Evolutionary conservation across 805 yeast genomes (phyloP).

Genomic region (Blastobotrys peoriensis): DNA sequence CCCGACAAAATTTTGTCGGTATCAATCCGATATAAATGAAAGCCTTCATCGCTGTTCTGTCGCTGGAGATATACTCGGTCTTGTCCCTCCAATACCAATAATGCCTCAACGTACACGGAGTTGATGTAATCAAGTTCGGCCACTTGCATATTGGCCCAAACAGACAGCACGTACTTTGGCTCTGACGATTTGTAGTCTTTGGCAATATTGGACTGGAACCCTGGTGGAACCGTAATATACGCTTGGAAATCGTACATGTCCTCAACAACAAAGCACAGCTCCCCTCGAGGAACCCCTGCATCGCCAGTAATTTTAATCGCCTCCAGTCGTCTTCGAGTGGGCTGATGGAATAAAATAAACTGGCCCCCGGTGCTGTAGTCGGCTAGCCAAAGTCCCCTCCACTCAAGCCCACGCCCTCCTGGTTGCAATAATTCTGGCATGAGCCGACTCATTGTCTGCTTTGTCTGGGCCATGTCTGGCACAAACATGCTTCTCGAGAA

Average conservation of each 20-base stretch:
- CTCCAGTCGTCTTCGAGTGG: constrained; percentile 19
- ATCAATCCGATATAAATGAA: constrained; percentile 3
- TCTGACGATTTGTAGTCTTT: neutral
- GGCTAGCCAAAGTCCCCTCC: constrained; percentile 27
- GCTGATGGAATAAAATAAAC: constrained; percentile 23
- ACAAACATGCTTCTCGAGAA: neutral
- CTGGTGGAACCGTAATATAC: neutral
- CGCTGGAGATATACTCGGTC: neutral
- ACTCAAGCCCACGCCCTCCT: constrained; percentile 13
- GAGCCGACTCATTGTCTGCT: neutral
- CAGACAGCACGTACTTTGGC: neutral
- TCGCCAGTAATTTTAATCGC: constrained; percentile 27
- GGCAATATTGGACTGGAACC: no score
- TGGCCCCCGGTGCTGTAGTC: constrained; percentile 20
- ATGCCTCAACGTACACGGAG: constrained; percentile 1
- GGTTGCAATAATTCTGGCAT: neutral
- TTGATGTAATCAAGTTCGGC: constrained; percentile 5
- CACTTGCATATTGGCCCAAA: neutral
- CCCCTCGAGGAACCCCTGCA: constrained; percentile 25
- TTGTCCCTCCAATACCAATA: neutral
- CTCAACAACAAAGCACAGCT: constrained; percentile 21
- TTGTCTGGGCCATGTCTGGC: neutral
- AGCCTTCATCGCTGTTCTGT: neutral
- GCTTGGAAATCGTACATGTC: constrained; percentile 6
- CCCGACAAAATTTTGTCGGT: neutral